Base-by-base conservation (phyloP, 345 rosid genomes). In the Linum usitatissimum region DNA sequence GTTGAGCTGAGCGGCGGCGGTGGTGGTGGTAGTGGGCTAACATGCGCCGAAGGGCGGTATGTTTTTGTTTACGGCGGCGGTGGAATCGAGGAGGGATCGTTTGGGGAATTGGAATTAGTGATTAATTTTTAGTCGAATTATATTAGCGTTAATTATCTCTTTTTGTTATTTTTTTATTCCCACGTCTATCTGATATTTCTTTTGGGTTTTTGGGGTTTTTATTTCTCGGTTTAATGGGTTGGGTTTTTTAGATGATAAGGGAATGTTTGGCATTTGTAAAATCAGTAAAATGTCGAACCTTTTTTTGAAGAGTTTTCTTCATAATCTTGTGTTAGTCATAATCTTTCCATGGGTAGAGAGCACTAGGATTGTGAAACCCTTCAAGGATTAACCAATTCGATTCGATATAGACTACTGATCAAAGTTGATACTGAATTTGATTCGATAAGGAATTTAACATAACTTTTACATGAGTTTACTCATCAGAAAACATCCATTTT, bases 221-320 rank as follows among this genome's bases (percentile, higher is more conserved):
- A 48, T 21, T 38, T 23, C 12, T 4, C 6, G 55, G 4, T 61
- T 34, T 23, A 23, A 23, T 55, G n/a, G 2, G 23, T 9, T 28
- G 10, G 42, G 40, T 13, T 12, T 6, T 58, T 56, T 55, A 39
- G 54, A 23, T 54, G 17, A n/a, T 61, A 64, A 70, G 53, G 58
- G 60, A 67, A 73, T 34, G 59, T 73, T 73, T 73, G 66, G 72
- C 55, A 49, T 59, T 31, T 66, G 70, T 71, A 71, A 57, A 65
- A 65, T 58, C 17, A 63, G 53, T 68, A 9, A 45, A 45, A 9
- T 55, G 59, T 54, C 38, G 21, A 68, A 73, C 20, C 64, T 68
- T 39, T 39, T 60, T 30, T 56, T 23, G 28, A 23, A 23, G 28
- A 2, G 28, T 23, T 23, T 23, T 23, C 28, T 23, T 23, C 28